These are phyloP conservation scores for Coniosporium apollinis DNA, from an alignment of 495 filamentous ascomycete species.

Conservation along the genomic window DNA sequence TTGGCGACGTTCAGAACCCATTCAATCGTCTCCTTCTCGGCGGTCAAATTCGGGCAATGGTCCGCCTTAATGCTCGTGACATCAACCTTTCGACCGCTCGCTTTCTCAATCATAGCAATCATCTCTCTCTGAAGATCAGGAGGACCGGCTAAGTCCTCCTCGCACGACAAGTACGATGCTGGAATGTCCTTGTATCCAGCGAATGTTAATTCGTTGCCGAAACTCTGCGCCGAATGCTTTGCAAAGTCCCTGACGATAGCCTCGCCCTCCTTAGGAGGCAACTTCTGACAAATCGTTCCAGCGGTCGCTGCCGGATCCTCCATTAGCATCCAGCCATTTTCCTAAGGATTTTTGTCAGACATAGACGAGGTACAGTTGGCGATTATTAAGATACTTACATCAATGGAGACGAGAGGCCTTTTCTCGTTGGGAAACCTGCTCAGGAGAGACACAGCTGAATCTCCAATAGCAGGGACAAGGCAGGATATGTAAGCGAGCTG, in stretches of 20 bases:
- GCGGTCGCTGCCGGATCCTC: background rate
- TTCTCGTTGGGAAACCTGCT: background rate
- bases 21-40: slow-evolving; percentile 3
- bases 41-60: slow-evolving; percentile 5
- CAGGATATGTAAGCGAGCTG: slow-evolving; percentile 3
- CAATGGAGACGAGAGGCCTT: background rate
- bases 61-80: slow-evolving; percentile 9
- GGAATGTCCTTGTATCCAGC: slow-evolving; percentile 12
- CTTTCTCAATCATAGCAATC: slow-evolving; percentile 10
- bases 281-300: background rate
- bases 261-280: slow-evolving; percentile 4
- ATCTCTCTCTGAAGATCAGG: slow-evolving; percentile 4
- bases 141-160: slow-evolving; percentile 3
- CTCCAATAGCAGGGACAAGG: slow-evolving; percentile 3
- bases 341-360: background rate
- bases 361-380: background rate
- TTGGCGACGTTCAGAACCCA: slow-evolving; percentile 6
- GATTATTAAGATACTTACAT: background rate
- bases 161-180: slow-evolving; percentile 12
- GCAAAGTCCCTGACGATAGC: slow-evolving; percentile 3
- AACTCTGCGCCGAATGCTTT: slow-evolving; percentile 4
- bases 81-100: slow-evolving; percentile 10
- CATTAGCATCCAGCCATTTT: background rate
- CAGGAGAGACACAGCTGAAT: background rate
- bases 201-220: slow-evolving; percentile 6